Conservation (phyloP, 768 basidiomycete species). For the Boletales sp. region DNA sequence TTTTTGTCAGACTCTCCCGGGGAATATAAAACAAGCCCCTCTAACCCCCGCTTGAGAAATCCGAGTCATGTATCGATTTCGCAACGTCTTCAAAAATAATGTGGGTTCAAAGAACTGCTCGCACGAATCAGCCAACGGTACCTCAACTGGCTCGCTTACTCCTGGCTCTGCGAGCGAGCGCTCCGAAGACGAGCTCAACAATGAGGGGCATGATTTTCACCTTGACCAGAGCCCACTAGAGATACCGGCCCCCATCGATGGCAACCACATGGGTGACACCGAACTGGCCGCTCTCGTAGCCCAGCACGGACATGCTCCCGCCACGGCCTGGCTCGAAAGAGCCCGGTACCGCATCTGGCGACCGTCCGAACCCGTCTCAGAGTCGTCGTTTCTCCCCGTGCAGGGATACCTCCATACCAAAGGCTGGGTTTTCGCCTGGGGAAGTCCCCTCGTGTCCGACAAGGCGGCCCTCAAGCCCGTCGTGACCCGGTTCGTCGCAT, state of each 20-base stretch:
- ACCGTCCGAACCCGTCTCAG: conserved; percentile 17
- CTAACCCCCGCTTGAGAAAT: too few species aligned
- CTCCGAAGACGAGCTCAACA: not conserved
- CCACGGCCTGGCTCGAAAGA: conserved; percentile 70
- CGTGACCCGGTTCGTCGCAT: conserved; percentile 43
- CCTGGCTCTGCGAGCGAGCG: not conserved
- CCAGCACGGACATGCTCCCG: conserved; percentile 61
- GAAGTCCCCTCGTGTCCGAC: conserved; percentile 54
- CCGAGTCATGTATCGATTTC: too few species aligned
- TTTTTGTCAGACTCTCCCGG: too few species aligned
- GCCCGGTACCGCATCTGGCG: conserved; percentile 52
- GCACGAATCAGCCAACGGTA: not conserved
- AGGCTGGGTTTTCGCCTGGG: conserved; percentile 58
- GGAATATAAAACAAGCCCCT: too few species aligned
- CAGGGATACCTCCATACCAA: conserved; percentile 57
- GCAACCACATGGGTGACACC: conserved; percentile 6
- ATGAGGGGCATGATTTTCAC: not conserved
- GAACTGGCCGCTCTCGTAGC: conserved; percentile 53
- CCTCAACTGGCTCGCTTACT: not conserved
- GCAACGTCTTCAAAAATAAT: not conserved
- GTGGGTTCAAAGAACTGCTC: not conserved
- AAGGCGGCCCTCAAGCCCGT: conserved; percentile 30
- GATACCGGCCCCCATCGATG: conserved; percentile 7
- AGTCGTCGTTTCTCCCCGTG: conserved; percentile 45
- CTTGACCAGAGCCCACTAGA: conserved; percentile 4